Conservation (phyloP, 768 basidiomycete species). For the Termitomyces sp. region DNA sequence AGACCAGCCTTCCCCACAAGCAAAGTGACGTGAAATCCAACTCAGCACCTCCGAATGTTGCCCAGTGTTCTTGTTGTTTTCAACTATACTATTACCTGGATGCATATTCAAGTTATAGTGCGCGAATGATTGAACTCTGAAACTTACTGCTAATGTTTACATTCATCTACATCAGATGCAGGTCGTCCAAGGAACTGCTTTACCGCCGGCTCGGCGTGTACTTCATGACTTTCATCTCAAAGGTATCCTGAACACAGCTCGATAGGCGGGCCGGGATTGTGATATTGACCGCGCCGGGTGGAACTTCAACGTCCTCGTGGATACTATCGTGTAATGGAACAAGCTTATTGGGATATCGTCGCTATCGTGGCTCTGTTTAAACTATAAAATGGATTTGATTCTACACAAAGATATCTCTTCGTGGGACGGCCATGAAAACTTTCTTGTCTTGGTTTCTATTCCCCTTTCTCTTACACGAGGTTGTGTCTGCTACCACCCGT, state of each 20-base stretch:
- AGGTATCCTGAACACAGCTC: background rate
- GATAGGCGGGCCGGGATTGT: background rate
- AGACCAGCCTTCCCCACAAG: background rate
- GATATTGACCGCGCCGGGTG: background rate
- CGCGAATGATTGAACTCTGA: no score
- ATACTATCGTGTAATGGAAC: background rate
- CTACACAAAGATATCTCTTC: background rate
- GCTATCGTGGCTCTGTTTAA: background rate
- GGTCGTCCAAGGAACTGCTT: no score
- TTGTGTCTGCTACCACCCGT: conserved; percentile 22
- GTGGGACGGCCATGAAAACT: background rate
- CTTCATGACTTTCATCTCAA: background rate
- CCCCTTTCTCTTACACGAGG: background rate
- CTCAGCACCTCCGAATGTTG: background rate
- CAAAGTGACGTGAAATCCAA: background rate
- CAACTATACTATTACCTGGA: background rate
- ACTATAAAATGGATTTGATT: background rate
- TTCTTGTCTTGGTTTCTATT: background rate
- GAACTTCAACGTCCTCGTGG: background rate
- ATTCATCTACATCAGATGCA: background rate
- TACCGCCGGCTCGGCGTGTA: background rate
- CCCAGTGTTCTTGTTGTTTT: no score
- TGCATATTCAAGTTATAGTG: background rate
- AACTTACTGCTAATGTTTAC: background rate
- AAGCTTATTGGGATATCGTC: background rate